Evolutionary conservation across 768 basidiomycete species (phyloP).

Genomic region (Calocybe gangraenosa): DNA sequence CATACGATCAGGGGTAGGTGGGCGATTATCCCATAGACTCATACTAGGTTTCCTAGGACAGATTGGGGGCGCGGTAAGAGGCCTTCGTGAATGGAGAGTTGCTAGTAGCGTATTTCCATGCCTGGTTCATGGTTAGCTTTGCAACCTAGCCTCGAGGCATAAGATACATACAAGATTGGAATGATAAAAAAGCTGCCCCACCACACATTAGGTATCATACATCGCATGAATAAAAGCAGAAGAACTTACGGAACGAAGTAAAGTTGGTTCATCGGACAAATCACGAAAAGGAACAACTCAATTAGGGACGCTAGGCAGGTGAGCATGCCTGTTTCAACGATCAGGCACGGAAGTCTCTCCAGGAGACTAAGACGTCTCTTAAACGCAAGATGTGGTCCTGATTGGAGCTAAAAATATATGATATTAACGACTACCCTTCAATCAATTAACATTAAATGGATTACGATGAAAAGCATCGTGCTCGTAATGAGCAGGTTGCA

Average conservation of each 20-base stretch:
- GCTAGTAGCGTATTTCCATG: constrained; percentile 10
- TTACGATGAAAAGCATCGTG: constrained; percentile 22
- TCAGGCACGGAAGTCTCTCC: constrained; percentile 13
- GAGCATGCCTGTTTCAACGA: constrained; percentile 21
- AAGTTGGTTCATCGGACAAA: constrained; percentile 13
- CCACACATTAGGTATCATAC: not conserved
- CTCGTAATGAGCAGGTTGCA: constrained; percentile 22
- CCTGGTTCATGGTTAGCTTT: not conserved
- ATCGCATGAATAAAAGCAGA: not conserved
- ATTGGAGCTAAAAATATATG: constrained; percentile 3
- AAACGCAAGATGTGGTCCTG: constrained; percentile 6
- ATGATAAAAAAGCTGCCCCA: constrained; percentile 4
- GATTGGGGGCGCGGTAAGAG: not conserved
- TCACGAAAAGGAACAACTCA: constrained; percentile 17
- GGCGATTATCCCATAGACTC: not conserved
- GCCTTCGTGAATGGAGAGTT: constrained; percentile 7
- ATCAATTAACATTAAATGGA: not conserved
- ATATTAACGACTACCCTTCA: not conserved
- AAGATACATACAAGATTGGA: constrained; percentile 1
- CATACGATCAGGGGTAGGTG: not conserved
- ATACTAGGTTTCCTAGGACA: not conserved
- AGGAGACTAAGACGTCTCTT: constrained; percentile 3
- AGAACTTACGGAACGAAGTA: constrained; percentile 16
- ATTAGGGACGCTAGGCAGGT: constrained; percentile 14
- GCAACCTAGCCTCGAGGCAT: not conserved